A percentile compares a stretch with the other conserved stretches of the same genome.
phyloP scores from a whole-genome alignment of 441 rosid species.

The Adansonia grandidieri region DNA sequence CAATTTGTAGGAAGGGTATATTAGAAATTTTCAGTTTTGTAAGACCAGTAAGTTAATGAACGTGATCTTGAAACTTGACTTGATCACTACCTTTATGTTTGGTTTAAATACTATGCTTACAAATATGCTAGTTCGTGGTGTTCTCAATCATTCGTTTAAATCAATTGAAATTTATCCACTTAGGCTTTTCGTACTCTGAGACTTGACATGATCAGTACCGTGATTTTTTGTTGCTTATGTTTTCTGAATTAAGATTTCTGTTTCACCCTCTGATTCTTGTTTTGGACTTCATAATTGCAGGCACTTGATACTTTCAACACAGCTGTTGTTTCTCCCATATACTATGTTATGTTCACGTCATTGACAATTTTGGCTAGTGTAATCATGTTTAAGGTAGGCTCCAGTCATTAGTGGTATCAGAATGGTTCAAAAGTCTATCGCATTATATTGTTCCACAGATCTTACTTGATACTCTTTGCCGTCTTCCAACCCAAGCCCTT shows the following conservation, averaged over 20 bases:
- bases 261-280: not conserved
- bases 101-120: not conserved
- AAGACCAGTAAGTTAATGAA: not conserved
- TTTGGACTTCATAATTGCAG: constrained; percentile 32
- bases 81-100: not conserved
- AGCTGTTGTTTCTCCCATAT: constrained; percentile 54
- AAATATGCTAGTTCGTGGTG: not conserved
- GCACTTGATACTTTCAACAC: constrained; percentile 53
- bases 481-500: not conserved
- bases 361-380: constrained; percentile 52
- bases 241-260: not conserved
- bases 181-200: not conserved
- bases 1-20: constrained; percentile 1
- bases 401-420: not conserved
- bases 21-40: not conserved
- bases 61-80: not conserved
- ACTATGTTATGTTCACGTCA: constrained; percentile 52
- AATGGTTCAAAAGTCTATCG: not conserved
- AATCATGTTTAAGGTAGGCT: constrained; percentile 52
- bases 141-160: not conserved
- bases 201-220: too few relatives aligned
- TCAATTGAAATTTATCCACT: not conserved
- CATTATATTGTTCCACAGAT: not conserved
- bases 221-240: not conserved
- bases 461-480: not conserved